phyloP scores from a whole-genome alignment of 495 filamentous ascomycete species.

The Cryomyces minteri region DNA sequence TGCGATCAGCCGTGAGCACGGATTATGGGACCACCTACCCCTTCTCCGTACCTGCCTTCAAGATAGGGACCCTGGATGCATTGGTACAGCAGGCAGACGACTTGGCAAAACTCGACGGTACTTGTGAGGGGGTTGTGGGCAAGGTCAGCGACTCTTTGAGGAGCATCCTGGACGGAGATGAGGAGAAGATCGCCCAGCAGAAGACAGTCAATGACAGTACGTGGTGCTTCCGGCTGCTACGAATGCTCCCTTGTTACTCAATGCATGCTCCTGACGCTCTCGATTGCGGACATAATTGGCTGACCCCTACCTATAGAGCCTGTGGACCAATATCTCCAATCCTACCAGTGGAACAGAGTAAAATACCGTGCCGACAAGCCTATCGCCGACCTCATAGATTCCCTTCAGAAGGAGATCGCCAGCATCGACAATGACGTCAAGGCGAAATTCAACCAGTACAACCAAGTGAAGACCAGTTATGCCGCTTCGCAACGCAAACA shows the following conservation, averaged over 20 bases:
- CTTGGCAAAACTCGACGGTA: slow-evolving; percentile 64
- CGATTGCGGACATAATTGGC: neutral
- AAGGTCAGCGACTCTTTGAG: slow-evolving; percentile 79
- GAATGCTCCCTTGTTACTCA: too few relatives aligned
- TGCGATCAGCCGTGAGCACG: slow-evolving; percentile 49
- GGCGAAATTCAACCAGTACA: slow-evolving; percentile 82
- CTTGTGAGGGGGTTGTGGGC: slow-evolving; percentile 63
- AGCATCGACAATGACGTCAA: slow-evolving; percentile 92
- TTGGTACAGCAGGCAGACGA: slow-evolving; percentile 96
- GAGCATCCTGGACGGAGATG: slow-evolving; percentile 63
- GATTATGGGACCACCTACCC: slow-evolving; percentile 61
- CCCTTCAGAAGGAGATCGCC: slow-evolving; percentile 73
- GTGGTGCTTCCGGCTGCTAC: too few relatives aligned
- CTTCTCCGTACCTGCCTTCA: slow-evolving; percentile 82
- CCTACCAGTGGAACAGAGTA: slow-evolving; percentile 89
- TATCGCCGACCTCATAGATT: slow-evolving; percentile 66
- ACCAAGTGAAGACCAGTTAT: slow-evolving; percentile 66
- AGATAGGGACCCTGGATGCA: slow-evolving; percentile 90
- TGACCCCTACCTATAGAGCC: slow-evolving; percentile 43
- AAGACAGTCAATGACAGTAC: slow-evolving; percentile 93
- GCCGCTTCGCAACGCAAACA: slow-evolving; percentile 67
- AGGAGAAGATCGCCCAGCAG: slow-evolving; percentile 63
- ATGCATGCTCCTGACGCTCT: neutral
- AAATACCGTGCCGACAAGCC: slow-evolving; percentile 88
- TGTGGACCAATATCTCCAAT: slow-evolving; percentile 76